A percentile compares a stretch with the other conserved stretches of the same genome.
These are phyloP conservation scores for Candida sanyaensis DNA, from an alignment of 1,139 yeast genomes.

Conservation along the genomic window DNA sequence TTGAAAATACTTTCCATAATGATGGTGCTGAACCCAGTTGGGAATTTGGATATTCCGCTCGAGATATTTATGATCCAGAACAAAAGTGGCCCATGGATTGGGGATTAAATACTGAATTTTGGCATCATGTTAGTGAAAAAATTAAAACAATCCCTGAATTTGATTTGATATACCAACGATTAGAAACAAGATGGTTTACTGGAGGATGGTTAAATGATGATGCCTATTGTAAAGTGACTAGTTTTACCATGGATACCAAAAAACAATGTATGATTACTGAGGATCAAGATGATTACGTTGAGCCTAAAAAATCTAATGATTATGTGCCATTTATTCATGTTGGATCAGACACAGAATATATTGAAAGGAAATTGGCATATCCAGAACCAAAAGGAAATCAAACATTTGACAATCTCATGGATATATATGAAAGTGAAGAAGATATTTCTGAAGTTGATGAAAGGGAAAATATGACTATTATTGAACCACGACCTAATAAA, in stretches of 20 bases:
- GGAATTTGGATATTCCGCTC: conserved; percentile 30
- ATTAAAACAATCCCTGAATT: conserved; percentile 18
- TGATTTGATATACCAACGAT: conserved; percentile 16
- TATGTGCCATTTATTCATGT: conserved; percentile 20
- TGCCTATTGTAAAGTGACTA: conserved; percentile 24
- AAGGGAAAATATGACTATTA: neutral
- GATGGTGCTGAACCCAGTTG: conserved; percentile 33
- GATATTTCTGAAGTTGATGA: neutral
- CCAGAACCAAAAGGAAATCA: conserved; percentile 5
- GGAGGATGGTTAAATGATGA: conserved; percentile 13
- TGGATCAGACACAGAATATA: conserved; percentile 18
- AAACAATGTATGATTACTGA: conserved; percentile 26
- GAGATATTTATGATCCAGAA: conserved; percentile 29
- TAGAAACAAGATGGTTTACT: conserved; percentile 15
- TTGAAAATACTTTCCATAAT: conserved; percentile 28
- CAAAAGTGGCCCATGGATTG: conserved; percentile 27
- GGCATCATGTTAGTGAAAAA: conserved; percentile 22
- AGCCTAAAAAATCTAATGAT: conserved; percentile 18
- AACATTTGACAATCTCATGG: neutral
- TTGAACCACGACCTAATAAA: conserved; percentile 1
- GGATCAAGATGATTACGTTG: conserved; percentile 26
- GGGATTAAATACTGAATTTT: conserved; percentile 28
- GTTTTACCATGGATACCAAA: conserved; percentile 24
- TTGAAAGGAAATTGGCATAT: conserved; percentile 8
- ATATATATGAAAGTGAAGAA: neutral